Evolutionary conservation across 768 basidiomycete genomes (phyloP).

Genomic region (Psilocybe sp.): DNA sequence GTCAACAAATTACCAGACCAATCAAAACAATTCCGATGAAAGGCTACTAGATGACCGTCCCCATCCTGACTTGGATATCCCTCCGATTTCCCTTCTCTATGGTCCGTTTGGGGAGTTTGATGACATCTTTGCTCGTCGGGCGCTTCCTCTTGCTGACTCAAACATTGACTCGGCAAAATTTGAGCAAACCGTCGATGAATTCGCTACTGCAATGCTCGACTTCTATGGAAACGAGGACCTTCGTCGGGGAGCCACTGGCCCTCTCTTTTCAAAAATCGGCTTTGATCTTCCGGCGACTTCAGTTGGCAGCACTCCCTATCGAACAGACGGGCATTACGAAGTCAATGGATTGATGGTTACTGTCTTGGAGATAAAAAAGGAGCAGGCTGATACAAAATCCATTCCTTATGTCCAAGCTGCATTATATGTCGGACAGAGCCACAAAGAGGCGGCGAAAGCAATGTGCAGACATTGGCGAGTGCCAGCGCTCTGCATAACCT

Average conservation of each 20-base stretch:
- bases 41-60: slow-evolving; percentile 15
- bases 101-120: slow-evolving; percentile 17
- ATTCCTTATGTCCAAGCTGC: too few relatives aligned
- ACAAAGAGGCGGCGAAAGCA: too few relatives aligned
- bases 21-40: slow-evolving; percentile 2
- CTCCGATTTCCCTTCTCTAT: slow-evolving; percentile 18
- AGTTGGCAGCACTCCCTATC: too few relatives aligned
- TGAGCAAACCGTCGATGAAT: slow-evolving; percentile 5
- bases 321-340: too few relatives aligned
- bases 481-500: too few relatives aligned
- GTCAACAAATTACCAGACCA: background rate
- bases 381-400: too few relatives aligned
- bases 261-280: too few relatives aligned
- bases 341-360: too few relatives aligned
- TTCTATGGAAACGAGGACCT: slow-evolving; percentile 12
- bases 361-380: too few relatives aligned
- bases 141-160: background rate
- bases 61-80: slow-evolving; percentile 6
- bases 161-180: slow-evolving; percentile 4
- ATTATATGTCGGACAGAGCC: too few relatives aligned
- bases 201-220: slow-evolving; percentile 13
- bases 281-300: too few relatives aligned
- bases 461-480: too few relatives aligned
- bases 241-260: background rate
- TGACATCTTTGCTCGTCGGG: slow-evolving; percentile 11